phyloP scores from a whole-genome alignment of 1,284 basidiomycete genomes.

The Apiotrichum domesticum region DNA sequence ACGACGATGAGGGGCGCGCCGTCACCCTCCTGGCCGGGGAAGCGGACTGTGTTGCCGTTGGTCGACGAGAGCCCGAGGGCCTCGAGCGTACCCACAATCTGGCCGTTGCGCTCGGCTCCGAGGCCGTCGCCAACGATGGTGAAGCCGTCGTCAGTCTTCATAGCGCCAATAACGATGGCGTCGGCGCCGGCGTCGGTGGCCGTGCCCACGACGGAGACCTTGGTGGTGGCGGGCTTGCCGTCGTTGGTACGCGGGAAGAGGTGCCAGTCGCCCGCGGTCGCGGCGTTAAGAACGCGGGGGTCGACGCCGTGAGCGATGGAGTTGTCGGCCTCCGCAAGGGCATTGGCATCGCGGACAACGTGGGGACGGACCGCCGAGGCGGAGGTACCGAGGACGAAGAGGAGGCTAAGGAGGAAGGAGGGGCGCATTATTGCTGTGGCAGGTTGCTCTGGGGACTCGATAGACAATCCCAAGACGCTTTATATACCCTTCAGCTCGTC shows the following conservation, averaged over 20 bases:
- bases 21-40: conserved; percentile 9
- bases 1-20: conserved; percentile 9
- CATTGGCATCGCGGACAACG: not conserved
- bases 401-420: conserved; percentile 4
- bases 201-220: conserved; percentile 2
- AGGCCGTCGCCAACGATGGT: conserved; percentile 1
- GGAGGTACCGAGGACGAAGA: conserved; percentile 4
- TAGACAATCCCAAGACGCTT: no score
- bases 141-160: not conserved
- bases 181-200: not conserved
- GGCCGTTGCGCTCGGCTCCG: not conserved
- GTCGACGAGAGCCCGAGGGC: conserved; percentile 14
- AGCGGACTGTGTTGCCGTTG: not conserved
- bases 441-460: no score
- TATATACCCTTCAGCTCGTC: no score
- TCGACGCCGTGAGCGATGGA: not conserved
- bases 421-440: not conserved
- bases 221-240: not conserved
- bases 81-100: conserved; percentile 4
- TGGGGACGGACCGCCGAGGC: not conserved
- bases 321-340: no score
- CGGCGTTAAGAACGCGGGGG: not conserved
- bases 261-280: not conserved
- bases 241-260: not conserved
- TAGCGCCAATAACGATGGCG: conserved; percentile 8